Base-by-base conservation (phyloP, 495 filamentous ascomycete species). In the Niebla homalea region DNA sequence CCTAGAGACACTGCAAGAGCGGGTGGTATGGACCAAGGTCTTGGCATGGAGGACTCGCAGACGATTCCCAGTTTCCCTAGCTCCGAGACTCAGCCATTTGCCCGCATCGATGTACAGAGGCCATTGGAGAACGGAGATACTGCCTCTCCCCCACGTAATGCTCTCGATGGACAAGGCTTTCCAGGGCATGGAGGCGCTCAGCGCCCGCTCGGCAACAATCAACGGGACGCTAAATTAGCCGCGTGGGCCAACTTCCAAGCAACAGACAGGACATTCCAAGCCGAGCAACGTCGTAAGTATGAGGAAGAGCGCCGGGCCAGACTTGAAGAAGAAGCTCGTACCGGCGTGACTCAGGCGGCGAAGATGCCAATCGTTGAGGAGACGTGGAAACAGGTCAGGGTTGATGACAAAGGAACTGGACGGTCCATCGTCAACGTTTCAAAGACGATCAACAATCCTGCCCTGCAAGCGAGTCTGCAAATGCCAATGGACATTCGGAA, bases 361-460 rank as follows among this genome's bases (percentile, higher is more conserved):
- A 62, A 64, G 15, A 67, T 71, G 47, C 60, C 75, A 12, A 60
- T 61, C 15, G 77, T 84, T 53, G 75, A 73, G 46, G 83, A 87
- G 46, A 80, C 74, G 4, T 85, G 80, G 79, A 74, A 75, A 12
- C 74, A 78, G 25, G 72, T 75, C 10, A 70, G 68, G 46, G 54
- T 75, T 2, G 71, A 75, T 22, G 72, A 74, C 2, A 62, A 67
- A 19, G 63, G 58, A 38, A 65, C 63, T 38, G 62, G 70, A 46
- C 59, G 71, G 25, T 57, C 71, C 26, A 59, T 73, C 21, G 59
- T 70, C 36, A 55, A 55, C 37, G 62, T 72, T 23, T 50, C 64
- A 22, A 64, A 62, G 42, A 52, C 56, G 36, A 57, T 52, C 46
- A 62, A 65, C 4, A 60, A 53, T 42, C 60, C 62, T 29, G 54